These are phyloP conservation scores for Quercus bicolor DNA, from an alignment of 306 rosid species.

Conservation along the genomic window DNA sequence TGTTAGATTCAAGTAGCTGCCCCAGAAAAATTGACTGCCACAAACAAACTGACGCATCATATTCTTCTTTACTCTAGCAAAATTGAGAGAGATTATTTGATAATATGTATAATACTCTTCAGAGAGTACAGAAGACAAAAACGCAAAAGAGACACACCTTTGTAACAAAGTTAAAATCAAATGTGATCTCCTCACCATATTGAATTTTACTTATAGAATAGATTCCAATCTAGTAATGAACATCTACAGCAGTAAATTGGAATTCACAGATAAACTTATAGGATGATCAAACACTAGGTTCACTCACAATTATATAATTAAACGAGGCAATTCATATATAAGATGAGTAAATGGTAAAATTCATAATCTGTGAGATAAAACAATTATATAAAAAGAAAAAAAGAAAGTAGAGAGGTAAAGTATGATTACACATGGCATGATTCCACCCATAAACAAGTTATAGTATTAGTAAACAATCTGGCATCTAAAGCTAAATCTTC, in stretches of 20 bases:
- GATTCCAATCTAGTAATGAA: slow-evolving; percentile 94
- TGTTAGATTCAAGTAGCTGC: slow-evolving; percentile 93
- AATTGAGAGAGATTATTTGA: slow-evolving; percentile 21
- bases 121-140: not conserved
- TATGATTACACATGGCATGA: not conserved
- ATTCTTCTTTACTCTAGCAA: slow-evolving; percentile 92
- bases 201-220: slow-evolving; percentile 75
- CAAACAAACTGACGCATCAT: slow-evolving; percentile 91
- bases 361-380: not conserved
- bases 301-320: not conserved
- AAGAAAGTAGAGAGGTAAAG: not conserved
- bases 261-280: slow-evolving; percentile 6
- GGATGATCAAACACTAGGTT: not conserved
- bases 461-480: not conserved
- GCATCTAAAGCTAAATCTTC: not conserved
- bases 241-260: slow-evolving; percentile 94
- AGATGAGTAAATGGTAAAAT: not conserved
- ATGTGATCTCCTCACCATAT: slow-evolving; percentile 86
- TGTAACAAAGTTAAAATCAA: slow-evolving; percentile 92
- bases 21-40: slow-evolving; percentile 96
- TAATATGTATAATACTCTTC: not conserved
- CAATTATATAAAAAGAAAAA: too few relatives aligned
- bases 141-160: slow-evolving; percentile 64
- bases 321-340: not conserved
- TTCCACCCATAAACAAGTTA: not conserved